These are phyloP conservation scores for Penicillium concentricum DNA, from an alignment of 2,329 filamentous ascomycete genomes.

Conservation along the genomic window DNA sequence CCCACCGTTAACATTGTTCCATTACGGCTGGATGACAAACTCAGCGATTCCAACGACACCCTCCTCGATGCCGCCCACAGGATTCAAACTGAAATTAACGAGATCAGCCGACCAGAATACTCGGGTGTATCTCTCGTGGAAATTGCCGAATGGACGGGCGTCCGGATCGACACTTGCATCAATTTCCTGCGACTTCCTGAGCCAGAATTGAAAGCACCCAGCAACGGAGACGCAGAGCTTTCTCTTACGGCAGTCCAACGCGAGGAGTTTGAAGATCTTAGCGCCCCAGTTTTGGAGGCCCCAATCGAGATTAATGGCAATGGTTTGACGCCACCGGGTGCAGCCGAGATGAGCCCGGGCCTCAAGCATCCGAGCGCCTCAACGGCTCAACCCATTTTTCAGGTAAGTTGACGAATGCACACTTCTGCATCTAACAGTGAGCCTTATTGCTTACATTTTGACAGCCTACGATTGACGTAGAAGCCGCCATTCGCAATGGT, in stretches of 20 bases:
- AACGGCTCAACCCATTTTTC: conserved; percentile 13
- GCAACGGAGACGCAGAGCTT: neutral
- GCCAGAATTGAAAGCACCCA: conserved; percentile 8
- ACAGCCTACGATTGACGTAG: conserved; percentile 27
- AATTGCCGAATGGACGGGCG: conserved; percentile 71
- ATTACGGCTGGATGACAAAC: conserved; percentile 53
- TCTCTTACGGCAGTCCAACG: conserved; percentile 12
- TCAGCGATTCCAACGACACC: conserved; percentile 20
- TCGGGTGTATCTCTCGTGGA: conserved; percentile 66
- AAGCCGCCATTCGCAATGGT: conserved; percentile 23
- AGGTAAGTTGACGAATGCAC: conserved; percentile 18
- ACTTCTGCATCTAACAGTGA: neutral
- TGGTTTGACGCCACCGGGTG: conserved; percentile 6
- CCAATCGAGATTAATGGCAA: conserved; percentile 12
- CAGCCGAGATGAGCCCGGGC: conserved; percentile 1
- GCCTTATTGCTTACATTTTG: conserved; percentile 13
- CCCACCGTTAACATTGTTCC: conserved; percentile 81
- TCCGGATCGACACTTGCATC: conserved; percentile 69
- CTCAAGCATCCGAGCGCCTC: conserved; percentile 1
- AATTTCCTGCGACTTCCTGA: conserved; percentile 70
- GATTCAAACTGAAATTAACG: conserved; percentile 67
- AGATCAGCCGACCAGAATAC: conserved; percentile 58
- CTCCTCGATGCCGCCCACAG: conserved; percentile 55
- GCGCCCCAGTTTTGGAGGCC: neutral
- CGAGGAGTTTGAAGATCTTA: conserved; percentile 10